These are phyloP conservation scores for Gymnopilus junonius DNA, from an alignment of 768 basidiomycete species.

Conservation along the genomic window DNA sequence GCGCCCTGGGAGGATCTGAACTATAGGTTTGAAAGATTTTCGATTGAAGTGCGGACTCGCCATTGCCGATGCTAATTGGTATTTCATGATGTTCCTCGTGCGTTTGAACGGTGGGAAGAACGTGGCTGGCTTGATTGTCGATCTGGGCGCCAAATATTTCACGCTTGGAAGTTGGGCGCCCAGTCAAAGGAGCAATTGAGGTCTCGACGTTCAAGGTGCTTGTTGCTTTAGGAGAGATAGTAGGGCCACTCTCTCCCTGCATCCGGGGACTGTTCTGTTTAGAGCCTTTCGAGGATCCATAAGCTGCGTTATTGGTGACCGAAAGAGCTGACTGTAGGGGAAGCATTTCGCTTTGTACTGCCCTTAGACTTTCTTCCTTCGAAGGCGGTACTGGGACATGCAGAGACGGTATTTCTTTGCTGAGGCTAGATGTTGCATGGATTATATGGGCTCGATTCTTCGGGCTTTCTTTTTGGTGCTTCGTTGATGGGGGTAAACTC, in stretches of 20 bases:
- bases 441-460: background rate
- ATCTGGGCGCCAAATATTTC: background rate
- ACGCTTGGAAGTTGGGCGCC: background rate
- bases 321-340: background rate
- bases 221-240: background rate
- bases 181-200: background rate
- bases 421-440: background rate
- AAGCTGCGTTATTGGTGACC: background rate
- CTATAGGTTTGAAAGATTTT: background rate
- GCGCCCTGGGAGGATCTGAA: background rate
- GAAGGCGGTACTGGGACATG: background rate
- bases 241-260: background rate
- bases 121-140: background rate
- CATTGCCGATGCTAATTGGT: background rate
- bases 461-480: slow-evolving; percentile 2
- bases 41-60: background rate
- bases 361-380: slow-evolving; percentile 3
- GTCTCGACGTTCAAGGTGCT: background rate
- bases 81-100: background rate
- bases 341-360: background rate
- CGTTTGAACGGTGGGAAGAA: background rate
- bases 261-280: slow-evolving; percentile 3
- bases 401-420: background rate
- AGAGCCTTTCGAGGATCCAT: background rate
- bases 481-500: background rate